Conservation (phyloP, 192 early-diverging fungal species). For the Coemansia sp. region DNA sequence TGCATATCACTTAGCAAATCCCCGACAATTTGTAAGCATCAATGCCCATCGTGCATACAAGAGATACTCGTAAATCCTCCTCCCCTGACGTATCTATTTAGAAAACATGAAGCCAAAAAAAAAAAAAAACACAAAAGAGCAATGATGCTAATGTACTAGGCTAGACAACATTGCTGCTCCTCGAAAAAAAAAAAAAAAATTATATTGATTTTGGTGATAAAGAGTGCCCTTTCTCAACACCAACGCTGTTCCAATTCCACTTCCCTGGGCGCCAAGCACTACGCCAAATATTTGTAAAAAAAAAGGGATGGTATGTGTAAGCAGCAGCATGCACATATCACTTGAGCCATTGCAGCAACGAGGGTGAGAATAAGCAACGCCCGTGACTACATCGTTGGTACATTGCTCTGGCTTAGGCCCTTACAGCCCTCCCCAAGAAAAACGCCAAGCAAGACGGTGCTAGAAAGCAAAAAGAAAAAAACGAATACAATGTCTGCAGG, state of each 20-base stretch:
- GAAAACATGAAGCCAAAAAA: not conserved
- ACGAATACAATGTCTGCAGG: not conserved
- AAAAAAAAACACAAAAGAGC: not conserved
- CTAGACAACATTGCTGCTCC: not conserved
- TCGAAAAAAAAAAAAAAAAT: not conserved
- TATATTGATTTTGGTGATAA: not conserved
- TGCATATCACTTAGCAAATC: conserved; percentile 3
- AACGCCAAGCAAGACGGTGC: not conserved
- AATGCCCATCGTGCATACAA: not conserved
- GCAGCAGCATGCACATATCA: conserved; percentile 11
- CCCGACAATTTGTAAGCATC: conserved; percentile 8
- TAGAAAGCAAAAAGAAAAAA: not conserved
- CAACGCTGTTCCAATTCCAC: not conserved
- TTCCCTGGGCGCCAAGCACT: not conserved
- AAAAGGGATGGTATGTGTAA: not conserved
- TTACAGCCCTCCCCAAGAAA: not conserved
- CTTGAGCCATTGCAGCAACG: conserved; percentile 1
- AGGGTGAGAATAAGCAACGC: not conserved
- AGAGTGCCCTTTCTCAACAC: not conserved
- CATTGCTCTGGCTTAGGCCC: not conserved
- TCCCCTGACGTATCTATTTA: not conserved
- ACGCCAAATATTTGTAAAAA: not conserved
- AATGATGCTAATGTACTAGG: not conserved
- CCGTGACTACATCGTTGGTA: not conserved
- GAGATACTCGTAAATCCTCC: not conserved